These are phyloP conservation scores for Podila verticillata DNA, from an alignment of 192 early-diverging fungal species.

Conservation along the genomic window DNA sequence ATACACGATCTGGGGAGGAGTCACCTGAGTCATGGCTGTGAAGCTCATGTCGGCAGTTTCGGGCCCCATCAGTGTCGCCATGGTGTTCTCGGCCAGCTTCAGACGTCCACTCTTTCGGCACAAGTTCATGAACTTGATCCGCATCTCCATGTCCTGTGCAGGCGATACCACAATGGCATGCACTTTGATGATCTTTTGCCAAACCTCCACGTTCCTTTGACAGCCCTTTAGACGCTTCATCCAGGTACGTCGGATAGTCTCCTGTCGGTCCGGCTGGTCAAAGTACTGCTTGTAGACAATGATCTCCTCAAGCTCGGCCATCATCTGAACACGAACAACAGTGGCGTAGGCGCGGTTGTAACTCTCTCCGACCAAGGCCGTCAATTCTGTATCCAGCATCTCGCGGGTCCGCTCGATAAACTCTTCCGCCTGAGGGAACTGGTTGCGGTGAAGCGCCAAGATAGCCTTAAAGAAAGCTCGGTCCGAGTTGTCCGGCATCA, in stretches of 20 bases:
- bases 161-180: conserved; percentile 90
- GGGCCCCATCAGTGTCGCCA: conserved; percentile 68
- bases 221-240: conserved; percentile 85
- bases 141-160: conserved; percentile 93
- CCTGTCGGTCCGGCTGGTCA: conserved; percentile 80
- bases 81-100: conserved; percentile 80
- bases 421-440: conserved; percentile 75
- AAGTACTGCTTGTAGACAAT: conserved; percentile 87
- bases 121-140: conserved; percentile 95
- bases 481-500: conserved; percentile 83
- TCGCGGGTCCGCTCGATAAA: conserved; percentile 85
- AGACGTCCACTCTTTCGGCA: conserved; percentile 91
- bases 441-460: conserved; percentile 81
- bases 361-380: conserved; percentile 90
- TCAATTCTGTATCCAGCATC: conserved; percentile 85
- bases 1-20: conserved; percentile 81
- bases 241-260: conserved; percentile 88
- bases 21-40: conserved; percentile 44
- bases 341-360: conserved; percentile 92
- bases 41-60: conserved; percentile 47
- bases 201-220: conserved; percentile 94
- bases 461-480: conserved; percentile 89
- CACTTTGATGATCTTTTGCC: conserved; percentile 92
- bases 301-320: conserved; percentile 97
- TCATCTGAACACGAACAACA: conserved; percentile 96